Evolutionary conservation across 768 basidiomycete species (phyloP).

Genomic region (Tulasnella sp.): DNA sequence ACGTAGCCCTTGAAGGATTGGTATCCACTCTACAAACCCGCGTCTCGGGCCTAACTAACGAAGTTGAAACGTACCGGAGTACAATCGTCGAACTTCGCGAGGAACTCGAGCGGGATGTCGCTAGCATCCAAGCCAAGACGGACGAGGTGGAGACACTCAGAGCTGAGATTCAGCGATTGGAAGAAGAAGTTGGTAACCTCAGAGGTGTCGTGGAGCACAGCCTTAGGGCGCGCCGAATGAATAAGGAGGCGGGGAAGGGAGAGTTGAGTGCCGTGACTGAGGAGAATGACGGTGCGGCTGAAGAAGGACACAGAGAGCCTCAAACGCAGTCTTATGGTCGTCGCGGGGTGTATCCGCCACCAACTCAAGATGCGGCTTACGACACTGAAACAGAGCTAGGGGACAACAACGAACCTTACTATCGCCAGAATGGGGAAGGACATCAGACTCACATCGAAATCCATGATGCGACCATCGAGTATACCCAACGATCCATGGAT

Average conservation of each 20-base stretch:
- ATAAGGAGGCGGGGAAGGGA: conserved; percentile 35
- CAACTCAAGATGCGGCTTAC: conserved; percentile 19
- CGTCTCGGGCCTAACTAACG: conserved; percentile 63
- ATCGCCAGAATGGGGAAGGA: background rate
- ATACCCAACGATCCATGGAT: background rate
- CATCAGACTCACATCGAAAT: background rate
- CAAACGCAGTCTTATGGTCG: background rate
- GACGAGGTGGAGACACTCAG: conserved; percentile 57
- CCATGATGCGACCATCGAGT: background rate
- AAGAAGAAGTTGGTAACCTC: conserved; percentile 79
- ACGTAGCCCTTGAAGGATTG: conserved; percentile 51
- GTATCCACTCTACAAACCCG: conserved; percentile 64
- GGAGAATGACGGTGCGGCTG: conserved; percentile 15
- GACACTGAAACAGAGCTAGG: conserved; percentile 22
- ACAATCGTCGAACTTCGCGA: conserved; percentile 55
- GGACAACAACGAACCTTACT: conserved; percentile 19
- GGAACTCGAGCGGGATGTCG: conserved; percentile 52
- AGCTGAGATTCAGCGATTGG: conserved; percentile 69
- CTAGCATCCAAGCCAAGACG: conserved; percentile 46
- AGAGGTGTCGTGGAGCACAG: conserved; percentile 80
- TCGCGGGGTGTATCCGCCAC: conserved; percentile 6
- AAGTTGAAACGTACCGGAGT: conserved; percentile 58
- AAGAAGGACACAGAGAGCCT: background rate
- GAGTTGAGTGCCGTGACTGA: conserved; percentile 21
- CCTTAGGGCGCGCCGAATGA: conserved; percentile 55